Percentiles rank a stretch among this genome's conserved stretches.
Evolutionary conservation across 2,329 filamentous ascomycete species (phyloP).

Genomic region (Phaeosphaeriaceae sp.): DNA sequence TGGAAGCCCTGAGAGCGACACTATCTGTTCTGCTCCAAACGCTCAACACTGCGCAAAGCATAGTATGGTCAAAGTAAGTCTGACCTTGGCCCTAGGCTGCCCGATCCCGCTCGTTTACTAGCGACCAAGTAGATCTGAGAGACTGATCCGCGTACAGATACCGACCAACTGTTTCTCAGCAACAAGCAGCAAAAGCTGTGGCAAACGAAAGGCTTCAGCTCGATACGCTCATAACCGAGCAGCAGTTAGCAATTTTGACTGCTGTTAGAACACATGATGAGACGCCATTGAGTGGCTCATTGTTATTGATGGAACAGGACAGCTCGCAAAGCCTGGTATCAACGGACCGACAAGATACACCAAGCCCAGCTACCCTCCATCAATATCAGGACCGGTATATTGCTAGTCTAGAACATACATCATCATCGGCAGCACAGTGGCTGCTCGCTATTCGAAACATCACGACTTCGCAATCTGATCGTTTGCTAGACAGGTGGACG

Average conservation of each 20-base stretch:
- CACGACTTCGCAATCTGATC: constrained; percentile 32
- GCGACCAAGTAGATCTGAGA: too few relatives aligned
- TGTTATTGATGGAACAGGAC: constrained; percentile 38
- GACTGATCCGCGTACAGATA: not conserved
- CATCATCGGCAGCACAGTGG: constrained; percentile 27
- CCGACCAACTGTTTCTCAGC: constrained; percentile 41
- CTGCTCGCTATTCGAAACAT: constrained; percentile 32
- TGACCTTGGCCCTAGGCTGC: not conserved
- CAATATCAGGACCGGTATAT: constrained; percentile 39
- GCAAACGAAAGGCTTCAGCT: constrained; percentile 47
- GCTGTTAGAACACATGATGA: constrained; percentile 29
- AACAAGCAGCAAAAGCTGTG: constrained; percentile 40
- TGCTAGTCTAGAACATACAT: constrained; percentile 28
- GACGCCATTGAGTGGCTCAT: constrained; percentile 15
- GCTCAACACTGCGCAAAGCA: constrained; percentile 47
- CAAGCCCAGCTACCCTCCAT: constrained; percentile 31
- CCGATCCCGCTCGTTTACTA: too few relatives aligned
- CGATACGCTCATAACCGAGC: constrained; percentile 48
- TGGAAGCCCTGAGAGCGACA: constrained; percentile 44
- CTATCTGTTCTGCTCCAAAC: constrained; percentile 49
- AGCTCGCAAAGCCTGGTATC: constrained; percentile 35
- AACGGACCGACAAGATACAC: constrained; percentile 8
- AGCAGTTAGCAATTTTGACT: constrained; percentile 45
- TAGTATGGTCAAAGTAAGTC: constrained; percentile 48
- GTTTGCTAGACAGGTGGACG: constrained; percentile 42